Conservation (phyloP, 1,139 yeast genomes). For the Casaregolazyma lundiana region DNA sequence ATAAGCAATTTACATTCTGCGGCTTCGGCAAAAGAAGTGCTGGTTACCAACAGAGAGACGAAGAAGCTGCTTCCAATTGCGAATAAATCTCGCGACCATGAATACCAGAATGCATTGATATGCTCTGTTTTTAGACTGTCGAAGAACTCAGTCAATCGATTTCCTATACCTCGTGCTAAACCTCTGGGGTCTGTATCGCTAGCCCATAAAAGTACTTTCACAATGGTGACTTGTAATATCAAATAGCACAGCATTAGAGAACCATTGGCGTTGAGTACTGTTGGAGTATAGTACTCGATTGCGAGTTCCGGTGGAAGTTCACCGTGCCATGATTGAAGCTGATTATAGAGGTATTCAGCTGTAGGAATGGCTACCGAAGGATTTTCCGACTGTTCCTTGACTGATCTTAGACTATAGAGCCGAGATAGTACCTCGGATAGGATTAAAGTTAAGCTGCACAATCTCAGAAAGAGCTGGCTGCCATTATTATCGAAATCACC, state of each 20-base stretch:
- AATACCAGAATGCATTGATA: neutral
- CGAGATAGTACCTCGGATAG: neutral
- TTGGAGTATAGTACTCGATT: neutral
- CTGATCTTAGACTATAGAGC: neutral
- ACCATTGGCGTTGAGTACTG: neutral
- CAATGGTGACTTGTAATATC: neutral
- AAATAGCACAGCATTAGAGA: neutral
- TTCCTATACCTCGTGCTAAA: neutral
- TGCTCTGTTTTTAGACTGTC: neutral
- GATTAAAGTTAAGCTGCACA: neutral
- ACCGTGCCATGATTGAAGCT: neutral
- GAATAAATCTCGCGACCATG: neutral
- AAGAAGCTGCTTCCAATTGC: neutral
- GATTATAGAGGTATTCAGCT: neutral
- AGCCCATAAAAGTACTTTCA: neutral
- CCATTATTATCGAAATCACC: constrained; percentile 9
- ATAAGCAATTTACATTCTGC: neutral
- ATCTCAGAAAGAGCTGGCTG: neutral
- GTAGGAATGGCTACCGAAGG: neutral
- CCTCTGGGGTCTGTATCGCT: neutral
- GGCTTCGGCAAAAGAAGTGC: neutral
- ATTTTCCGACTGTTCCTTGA: neutral
- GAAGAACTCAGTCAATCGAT: neutral
- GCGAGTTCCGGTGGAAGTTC: neutral
- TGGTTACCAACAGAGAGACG: neutral